These are phyloP conservation scores for Yamadazyma diddensiae DNA, from an alignment of 1,139 yeast genomes.

Conservation along the genomic window DNA sequence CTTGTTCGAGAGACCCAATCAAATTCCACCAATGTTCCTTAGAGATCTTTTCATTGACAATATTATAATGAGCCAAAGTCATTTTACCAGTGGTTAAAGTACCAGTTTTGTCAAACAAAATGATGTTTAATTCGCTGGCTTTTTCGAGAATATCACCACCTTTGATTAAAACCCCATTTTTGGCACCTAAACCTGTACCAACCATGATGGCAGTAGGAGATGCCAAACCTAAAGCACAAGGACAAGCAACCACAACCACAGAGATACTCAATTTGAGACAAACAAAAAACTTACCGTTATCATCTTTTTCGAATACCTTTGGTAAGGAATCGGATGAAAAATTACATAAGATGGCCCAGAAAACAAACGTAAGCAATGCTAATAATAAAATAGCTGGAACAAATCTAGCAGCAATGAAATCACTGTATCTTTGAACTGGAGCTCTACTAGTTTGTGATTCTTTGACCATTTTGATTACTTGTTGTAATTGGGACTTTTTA, in stretches of 20 bases:
- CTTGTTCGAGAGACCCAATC: slow-evolving; percentile 60
- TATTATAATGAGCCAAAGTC: slow-evolving; percentile 36
- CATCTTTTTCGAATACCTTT: slow-evolving; percentile 48
- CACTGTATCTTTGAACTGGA: slow-evolving; percentile 89
- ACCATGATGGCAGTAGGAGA: slow-evolving; percentile 99
- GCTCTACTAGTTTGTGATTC: slow-evolving; percentile 88
- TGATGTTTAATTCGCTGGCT: slow-evolving; percentile 60
- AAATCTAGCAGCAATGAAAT: slow-evolving; percentile 77
- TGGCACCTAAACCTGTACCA: slow-evolving; percentile 95
- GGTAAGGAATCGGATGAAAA: slow-evolving; percentile 44
- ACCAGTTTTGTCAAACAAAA: slow-evolving; percentile 94
- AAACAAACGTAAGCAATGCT: slow-evolving; percentile 59
- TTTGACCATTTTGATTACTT: slow-evolving; percentile 80
- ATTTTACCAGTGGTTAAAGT: slow-evolving; percentile 86
- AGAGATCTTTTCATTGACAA: slow-evolving; percentile 11
- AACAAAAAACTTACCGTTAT: slow-evolving; percentile 59
- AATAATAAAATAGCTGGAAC: slow-evolving; percentile 72
- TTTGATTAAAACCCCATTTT: slow-evolving; percentile 83
- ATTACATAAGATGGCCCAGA: slow-evolving; percentile 56
- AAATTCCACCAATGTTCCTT: slow-evolving; percentile 51
- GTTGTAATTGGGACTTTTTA: slow-evolving; percentile 79
- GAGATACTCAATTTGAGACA: slow-evolving; percentile 85
- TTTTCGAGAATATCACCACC: slow-evolving; percentile 89
- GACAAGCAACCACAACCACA: slow-evolving; percentile 96
- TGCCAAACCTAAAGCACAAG: slow-evolving; percentile 94